Conservation (phyloP, 176 grass and related monocot genomes). For the Dactylis glomerata region DNA sequence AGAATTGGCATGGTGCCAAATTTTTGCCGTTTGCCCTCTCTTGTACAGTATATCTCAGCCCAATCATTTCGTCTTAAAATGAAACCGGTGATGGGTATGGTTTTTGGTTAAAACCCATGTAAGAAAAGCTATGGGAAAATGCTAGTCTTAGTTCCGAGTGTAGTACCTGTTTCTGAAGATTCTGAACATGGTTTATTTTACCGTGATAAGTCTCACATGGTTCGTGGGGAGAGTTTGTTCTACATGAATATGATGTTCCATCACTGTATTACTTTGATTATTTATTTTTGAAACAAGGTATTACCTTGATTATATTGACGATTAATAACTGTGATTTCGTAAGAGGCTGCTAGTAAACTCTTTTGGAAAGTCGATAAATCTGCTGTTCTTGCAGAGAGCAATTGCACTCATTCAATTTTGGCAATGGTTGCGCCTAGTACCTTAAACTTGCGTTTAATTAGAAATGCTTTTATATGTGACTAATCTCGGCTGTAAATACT, state of each 20-base stretch:
- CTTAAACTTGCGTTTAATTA: too few relatives aligned
- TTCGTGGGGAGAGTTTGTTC: neutral
- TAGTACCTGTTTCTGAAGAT: neutral
- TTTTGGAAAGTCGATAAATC: neutral
- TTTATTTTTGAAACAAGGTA: too few relatives aligned
- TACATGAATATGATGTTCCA: neutral
- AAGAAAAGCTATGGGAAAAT: constrained; percentile 1
- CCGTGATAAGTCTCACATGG: constrained; percentile 26
- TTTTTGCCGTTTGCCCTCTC: constrained; percentile 44
- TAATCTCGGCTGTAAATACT: too few relatives aligned
- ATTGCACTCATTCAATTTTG: neutral
- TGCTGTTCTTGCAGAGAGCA: neutral
- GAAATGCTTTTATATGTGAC: too few relatives aligned
- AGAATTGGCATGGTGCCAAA: constrained; percentile 44
- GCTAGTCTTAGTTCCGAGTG: neutral
- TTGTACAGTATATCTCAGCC: constrained; percentile 48
- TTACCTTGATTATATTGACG: too few relatives aligned
- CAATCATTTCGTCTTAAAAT: constrained; percentile 41
- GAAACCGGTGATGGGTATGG: constrained; percentile 32
- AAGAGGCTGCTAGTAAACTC: neutral
- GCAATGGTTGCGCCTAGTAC: too few relatives aligned
- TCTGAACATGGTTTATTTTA: constrained; percentile 16
- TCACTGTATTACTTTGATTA: neutral
- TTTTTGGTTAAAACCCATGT: constrained; percentile 31
- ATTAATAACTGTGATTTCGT: neutral